Evolutionary conservation across 805 yeast genomes (phyloP).

Genomic region (Hanseniaspora jakobsenii): DNA sequence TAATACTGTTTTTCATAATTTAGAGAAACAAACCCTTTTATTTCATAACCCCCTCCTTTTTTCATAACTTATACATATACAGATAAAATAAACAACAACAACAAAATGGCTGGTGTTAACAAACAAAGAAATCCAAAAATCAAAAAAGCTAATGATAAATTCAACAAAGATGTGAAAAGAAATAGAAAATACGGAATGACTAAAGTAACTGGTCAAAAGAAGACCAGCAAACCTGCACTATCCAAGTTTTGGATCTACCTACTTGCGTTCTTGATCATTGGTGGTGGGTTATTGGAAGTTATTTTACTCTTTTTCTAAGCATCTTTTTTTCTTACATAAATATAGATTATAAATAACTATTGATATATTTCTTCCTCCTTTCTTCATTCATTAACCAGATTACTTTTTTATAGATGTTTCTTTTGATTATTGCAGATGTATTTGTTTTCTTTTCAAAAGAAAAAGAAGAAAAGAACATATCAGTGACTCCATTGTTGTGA

Average conservation of each 20-base stretch:
- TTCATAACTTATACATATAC: too few species aligned
- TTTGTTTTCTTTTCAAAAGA: background rate
- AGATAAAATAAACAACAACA: background rate
- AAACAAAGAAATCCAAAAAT: conserved; percentile 50
- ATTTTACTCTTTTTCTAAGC: conserved; percentile 11
- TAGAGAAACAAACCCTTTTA: too few species aligned
- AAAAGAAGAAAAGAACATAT: background rate
- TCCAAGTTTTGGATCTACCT: conserved; percentile 54
- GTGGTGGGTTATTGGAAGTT: conserved; percentile 65
- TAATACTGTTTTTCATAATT: too few species aligned
- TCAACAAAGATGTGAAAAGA: conserved; percentile 57
- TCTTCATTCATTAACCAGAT: too few species aligned
- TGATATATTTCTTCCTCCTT: too few species aligned
- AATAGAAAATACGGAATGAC: conserved; percentile 58
- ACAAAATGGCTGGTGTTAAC: conserved; percentile 14
- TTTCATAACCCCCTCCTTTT: too few species aligned
- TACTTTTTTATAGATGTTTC: too few species aligned
- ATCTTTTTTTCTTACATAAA: too few species aligned
- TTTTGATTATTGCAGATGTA: too few species aligned
- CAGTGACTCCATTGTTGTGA: too few species aligned
- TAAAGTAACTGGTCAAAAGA: conserved; percentile 29
- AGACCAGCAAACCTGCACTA: conserved; percentile 37
- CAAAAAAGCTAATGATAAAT: conserved; percentile 74
- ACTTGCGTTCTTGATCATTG: conserved; percentile 56
- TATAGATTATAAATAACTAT: too few species aligned